Evolutionary conservation across 345 rosid species (phyloP), one percentile per base, ranked within the genome.

Genomic region (Euphorbia lathyris): DNA sequence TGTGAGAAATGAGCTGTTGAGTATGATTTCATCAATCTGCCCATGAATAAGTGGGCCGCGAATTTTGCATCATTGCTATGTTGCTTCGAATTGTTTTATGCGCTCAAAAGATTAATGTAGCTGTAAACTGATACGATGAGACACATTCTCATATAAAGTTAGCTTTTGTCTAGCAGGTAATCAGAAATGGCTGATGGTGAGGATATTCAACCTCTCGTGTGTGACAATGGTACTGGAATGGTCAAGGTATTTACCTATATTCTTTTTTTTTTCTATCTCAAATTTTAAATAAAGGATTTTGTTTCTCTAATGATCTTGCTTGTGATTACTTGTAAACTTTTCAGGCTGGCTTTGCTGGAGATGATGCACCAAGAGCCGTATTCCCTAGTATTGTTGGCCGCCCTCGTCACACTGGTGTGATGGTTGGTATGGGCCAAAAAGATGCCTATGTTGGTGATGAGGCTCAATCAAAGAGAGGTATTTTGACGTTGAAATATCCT

Each of bases 171-270:
- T 65, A 9, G 79, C 77, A 76, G 83, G 72, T 9, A 45, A 19
- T 78, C 76, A 71, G 78, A 77, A 74, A 89, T 87, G 96, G 87
- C 90, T 60, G 90, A 83, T 3, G 40, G 48, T 10, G 91, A 82
- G 74, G 90, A 86, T 58, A 75, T 82, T 63, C 83, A 80, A 78
- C 82, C 90, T 34, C 86, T 89, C 12, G 92, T 87, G 22, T 87
- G 92, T 50, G 95, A 89, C 83, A 87, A 87, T 65, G 88, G 91
- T 27, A 87, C 86, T 38, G 88, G 87, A 74, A 85, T 87, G 88
- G 88, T 85, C 63, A 87, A 84, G 92, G 92, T 89, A 80, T 52
- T 8, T 51, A 43, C 26, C 63, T 22, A 30, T 13, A 48, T 32
- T 20, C 5, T 38, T 13, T 43, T 34, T 34, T n/a, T 30, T 20